Base-by-base conservation (phyloP, 2,329 filamentous ascomycete species). In the Sphaceloma murrayae region DNA sequence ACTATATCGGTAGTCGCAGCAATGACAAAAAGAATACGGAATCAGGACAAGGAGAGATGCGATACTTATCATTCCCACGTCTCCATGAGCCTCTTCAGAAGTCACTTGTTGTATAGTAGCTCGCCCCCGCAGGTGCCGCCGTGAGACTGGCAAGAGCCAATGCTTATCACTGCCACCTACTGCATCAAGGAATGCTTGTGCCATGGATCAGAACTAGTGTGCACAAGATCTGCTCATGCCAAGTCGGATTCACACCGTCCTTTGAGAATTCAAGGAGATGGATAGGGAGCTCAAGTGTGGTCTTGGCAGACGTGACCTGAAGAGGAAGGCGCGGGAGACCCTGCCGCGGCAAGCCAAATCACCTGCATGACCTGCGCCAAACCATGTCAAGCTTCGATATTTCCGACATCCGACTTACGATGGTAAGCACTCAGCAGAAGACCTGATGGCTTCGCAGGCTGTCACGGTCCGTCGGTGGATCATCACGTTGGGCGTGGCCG, bases 401-500 rank as follows among this genome's bases (percentile, higher is more conserved):
- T 6, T 22, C 31, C 24, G 11, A 27, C 24, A 7, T 11, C 24
- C 24, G 11, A 27, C 7, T 11, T 27, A 11, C 24, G 7, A 27
- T 27, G 24, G 24, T 11, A 27, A 27, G 24, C 11, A 7, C 11
- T 27, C 3, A 18, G 2, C 11, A n/a, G 9, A 34, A 8, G 27
- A 56, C 56, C 54, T n/a, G n/a, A 49, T 53, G 14, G 36, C 46
- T 7, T 36, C 53, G 2, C 29, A 49, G 32, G 45, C 54, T 8
- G 48, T 48, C 17, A 51, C 49, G 16, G 56, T 73, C 5, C 67
- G 71, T 19, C 66, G 71, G 11, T 63, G 72, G 46, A 62, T 77
- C 13, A 57, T 77, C 52, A 75, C 77, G 1, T 69, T 65, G 26
- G 67, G 70, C 2, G 67, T 79, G 13, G 67, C 72, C 7, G 67